Evolutionary conservation across 2,329 filamentous ascomycete species (phyloP), one percentile per base, ranked within the genome.

Genomic region (Tolypocladium tropicale): DNA sequence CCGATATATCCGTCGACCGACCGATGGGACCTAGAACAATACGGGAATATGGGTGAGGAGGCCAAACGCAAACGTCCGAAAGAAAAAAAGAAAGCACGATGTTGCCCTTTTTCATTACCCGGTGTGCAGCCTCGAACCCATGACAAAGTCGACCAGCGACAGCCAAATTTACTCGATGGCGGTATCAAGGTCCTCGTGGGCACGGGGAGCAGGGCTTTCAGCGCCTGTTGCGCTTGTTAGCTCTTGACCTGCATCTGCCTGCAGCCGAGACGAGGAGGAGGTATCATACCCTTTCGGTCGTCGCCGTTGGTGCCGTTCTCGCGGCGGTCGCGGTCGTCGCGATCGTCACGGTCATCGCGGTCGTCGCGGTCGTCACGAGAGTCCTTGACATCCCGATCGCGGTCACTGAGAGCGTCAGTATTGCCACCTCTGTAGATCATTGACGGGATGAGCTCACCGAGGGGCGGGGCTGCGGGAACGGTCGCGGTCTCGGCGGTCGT

Each of bases 111-210:
- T 30, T n/a, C n/a, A 25, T 52, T 54, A 48, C 49, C 49, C 49
- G 23, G 28, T 37, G 37, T 25, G 57, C 57, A 56, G 58, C 59
- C 54, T 51, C 51, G 53, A 54, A 56, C 56, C 53, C 56, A 55
- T 52, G 55, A 52, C 60, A 33, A 28, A 23, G 30, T 34, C 33
- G n/a, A 48, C n/a, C 23, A 37, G 28, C n/a, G 37, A 28, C 25
- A 25, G 39, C 30, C 37, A 53, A 56, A 58, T 67, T 23, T 77
- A 86, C 76, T 97, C 94, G 4, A 46, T 46, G 67, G 92, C 93
- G 68, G 94, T 92, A 72, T 99, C 94, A 70, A 97, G 83, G 69
- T 99, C 94, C 72, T 99, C 94, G 68, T 96, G 90, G 65, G 85
- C 86, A 61, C 89, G 84, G 61, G 88, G 86, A 60, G 89, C 84